Evolutionary conservation across 1,139 yeast species (phyloP), one percentile per base, ranked within the genome.

Genomic region (Suhomyces ambrosiae): DNA sequence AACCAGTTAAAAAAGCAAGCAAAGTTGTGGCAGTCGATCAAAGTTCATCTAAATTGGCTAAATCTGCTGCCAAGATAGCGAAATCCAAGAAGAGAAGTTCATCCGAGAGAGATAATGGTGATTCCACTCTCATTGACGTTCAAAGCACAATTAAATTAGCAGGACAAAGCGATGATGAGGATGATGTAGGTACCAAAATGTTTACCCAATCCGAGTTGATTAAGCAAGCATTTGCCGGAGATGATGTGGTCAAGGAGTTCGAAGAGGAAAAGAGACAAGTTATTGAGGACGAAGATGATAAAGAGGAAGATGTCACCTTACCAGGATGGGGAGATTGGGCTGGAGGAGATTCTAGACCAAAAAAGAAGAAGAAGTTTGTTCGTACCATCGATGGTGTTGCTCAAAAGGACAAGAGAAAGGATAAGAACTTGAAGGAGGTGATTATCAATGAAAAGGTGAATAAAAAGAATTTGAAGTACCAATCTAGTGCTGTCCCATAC

Each of bases 261-360:
- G 77, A 76, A 44, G 80, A 74, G 15, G 95, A 86, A 50, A 92
- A 92, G 65, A 69, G 70, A 41, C 72, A 77, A 47, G 76, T 76
- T n/a, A 70, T 76, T 5, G 75, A 68, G 35, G 92, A 85, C 32
- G 97, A 92, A 61, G 97, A 80, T 43, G 97, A 92, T 60, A 76
- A 87, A 57, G 89, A 83, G 52, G 83, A 84, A 44, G 96, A 90
- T 57, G 65, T 83, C 36, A 84, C 96, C 0, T 64, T 90, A 35
- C 97, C 97, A 3, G 98, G 98, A 2, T 92, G 98, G 97, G 92
- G 92, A 33, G 85, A 77, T 41, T 86, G 94, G 92, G 81, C 85
- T 3, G 83, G 84, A 27, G 82, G 79, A 12, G 76, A 72, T n/a
- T 60, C 54, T 9, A 56, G 60, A 16, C 68, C 65, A 31, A 71